Percentiles rank a stretch among this genome's conserved stretches.
Evolutionary conservation across 2,329 filamentous ascomycete genomes (phyloP).

Genomic region (Knoxdaviesia capensis): DNA sequence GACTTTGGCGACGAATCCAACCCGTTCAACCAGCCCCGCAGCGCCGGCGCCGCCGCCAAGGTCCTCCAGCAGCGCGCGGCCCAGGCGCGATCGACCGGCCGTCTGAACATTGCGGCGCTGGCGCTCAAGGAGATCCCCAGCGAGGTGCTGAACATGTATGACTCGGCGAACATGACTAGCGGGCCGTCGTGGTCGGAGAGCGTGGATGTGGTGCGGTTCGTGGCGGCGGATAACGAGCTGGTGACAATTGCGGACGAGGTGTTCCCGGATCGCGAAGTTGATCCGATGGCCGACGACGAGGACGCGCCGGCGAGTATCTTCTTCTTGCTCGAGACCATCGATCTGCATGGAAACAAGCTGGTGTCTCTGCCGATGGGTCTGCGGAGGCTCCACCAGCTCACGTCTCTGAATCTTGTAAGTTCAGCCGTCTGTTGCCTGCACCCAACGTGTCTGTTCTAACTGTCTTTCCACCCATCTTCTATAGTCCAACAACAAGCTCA

Average conservation of each 20-base stretch:
- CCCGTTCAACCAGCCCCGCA: conserved; percentile 48
- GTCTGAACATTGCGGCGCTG: conserved; percentile 76
- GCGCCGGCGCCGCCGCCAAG: conserved; percentile 38
- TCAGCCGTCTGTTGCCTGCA: background rate
- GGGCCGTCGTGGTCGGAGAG: conserved; percentile 73
- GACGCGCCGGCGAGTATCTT: conserved; percentile 56
- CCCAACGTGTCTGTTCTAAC: background rate
- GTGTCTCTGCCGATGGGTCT: conserved; percentile 55
- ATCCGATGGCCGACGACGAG: conserved; percentile 40
- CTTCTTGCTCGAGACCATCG: conserved; percentile 58
- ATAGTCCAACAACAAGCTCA: conserved; percentile 63
- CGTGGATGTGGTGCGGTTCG: conserved; percentile 66
- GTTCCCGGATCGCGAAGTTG: conserved; percentile 53
- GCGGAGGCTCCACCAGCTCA: conserved; percentile 51
- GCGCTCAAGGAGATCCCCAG: conserved; percentile 58
- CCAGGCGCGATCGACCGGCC: conserved; percentile 54
- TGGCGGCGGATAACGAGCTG: conserved; percentile 80
- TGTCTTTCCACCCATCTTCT: too few species aligned
- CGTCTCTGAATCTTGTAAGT: conserved; percentile 61
- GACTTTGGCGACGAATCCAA: conserved; percentile 29
- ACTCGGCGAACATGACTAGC: conserved; percentile 42
- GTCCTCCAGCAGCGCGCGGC: conserved; percentile 55
- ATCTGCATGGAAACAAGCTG: conserved; percentile 72
- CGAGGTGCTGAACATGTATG: conserved; percentile 83
- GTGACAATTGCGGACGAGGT: conserved; percentile 49